phyloP scores from a whole-genome alignment of 2,329 filamentous ascomycete genomes.

The Cordyceps farinosa region DNA sequence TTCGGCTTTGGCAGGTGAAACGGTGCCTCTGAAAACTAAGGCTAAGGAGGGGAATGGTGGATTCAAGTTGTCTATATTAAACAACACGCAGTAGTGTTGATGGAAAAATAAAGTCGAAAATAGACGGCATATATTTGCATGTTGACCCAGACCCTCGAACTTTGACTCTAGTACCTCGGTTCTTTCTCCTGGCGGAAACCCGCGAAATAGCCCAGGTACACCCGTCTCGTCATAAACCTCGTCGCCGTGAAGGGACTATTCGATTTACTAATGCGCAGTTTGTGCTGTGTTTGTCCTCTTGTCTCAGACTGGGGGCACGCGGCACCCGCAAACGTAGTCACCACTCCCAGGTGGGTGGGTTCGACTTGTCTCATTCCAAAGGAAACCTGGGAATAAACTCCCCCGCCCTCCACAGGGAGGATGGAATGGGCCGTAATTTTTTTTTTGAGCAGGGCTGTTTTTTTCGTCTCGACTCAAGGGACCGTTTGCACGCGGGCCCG shows the following conservation, averaged over 20 bases:
- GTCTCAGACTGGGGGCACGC: neutral
- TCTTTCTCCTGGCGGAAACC: neutral
- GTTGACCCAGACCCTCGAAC: neutral
- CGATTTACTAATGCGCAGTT: neutral
- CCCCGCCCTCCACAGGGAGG: neutral
- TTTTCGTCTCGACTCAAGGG: neutral
- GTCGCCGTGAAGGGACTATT: neutral
- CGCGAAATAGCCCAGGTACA: neutral
- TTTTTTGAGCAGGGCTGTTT: neutral
- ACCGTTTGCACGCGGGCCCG: neutral
- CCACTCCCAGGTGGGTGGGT: neutral
- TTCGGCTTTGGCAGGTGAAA: constrained; percentile 64
- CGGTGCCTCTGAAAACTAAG: neutral
- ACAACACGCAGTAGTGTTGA: neutral
- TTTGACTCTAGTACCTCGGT: neutral
- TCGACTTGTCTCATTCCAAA: neutral
- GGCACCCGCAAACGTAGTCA: neutral
- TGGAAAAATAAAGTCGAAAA: neutral
- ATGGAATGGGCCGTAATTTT: neutral
- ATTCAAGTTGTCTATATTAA: neutral
- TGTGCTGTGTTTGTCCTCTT: neutral
- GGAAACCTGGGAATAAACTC: neutral
- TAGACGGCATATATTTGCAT: neutral
- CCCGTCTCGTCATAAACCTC: neutral
- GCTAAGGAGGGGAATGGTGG: neutral